phyloP scores from a whole-genome alignment of 1,139 yeast genomes.

The Debaryomyces sp. region DNA sequence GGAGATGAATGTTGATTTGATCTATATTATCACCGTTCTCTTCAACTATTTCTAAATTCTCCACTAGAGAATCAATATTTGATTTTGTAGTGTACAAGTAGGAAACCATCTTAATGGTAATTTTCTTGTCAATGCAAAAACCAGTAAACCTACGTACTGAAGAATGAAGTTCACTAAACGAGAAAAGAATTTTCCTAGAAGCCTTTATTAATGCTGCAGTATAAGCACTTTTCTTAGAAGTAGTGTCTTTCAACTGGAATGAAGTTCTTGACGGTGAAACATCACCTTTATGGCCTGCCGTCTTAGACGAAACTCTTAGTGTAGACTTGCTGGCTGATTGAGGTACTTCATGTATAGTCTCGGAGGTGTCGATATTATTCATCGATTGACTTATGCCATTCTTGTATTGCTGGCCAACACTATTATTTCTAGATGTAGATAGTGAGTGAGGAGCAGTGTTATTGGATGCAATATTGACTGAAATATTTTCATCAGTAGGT shows the following conservation, averaged over 20 bases:
- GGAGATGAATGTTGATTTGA: constrained; percentile 33
- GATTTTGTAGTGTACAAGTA: constrained; percentile 58
- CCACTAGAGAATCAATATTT: constrained; percentile 61
- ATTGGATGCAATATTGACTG: constrained; percentile 6
- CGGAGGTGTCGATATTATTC: not conserved
- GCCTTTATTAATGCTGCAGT: constrained; percentile 45
- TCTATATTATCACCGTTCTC: constrained; percentile 37
- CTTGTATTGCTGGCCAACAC: constrained; percentile 11
- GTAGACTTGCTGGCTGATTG: constrained; percentile 8
- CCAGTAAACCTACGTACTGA: constrained; percentile 68
- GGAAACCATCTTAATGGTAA: constrained; percentile 61
- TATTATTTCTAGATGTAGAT: constrained; percentile 16
- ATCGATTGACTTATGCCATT: constrained; percentile 10
- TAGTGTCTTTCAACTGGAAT: not conserved
- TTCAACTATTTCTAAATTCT: constrained; percentile 59
- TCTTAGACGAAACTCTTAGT: constrained; percentile 6
- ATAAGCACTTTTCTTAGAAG: constrained; percentile 11
- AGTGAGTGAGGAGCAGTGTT: constrained; percentile 8
- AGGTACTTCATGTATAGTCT: not conserved
- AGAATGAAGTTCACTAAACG: constrained; percentile 71
- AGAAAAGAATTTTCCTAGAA: constrained; percentile 57
- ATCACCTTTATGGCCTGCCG: not conserved
- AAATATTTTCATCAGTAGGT: constrained; percentile 34
- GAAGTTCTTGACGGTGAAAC: not conserved
- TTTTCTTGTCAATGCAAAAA: constrained; percentile 65